Evolutionary conservation across 805 yeast species (phyloP), one percentile per base, ranked within the genome.

Genomic region (Candida khao-thaluensis): DNA sequence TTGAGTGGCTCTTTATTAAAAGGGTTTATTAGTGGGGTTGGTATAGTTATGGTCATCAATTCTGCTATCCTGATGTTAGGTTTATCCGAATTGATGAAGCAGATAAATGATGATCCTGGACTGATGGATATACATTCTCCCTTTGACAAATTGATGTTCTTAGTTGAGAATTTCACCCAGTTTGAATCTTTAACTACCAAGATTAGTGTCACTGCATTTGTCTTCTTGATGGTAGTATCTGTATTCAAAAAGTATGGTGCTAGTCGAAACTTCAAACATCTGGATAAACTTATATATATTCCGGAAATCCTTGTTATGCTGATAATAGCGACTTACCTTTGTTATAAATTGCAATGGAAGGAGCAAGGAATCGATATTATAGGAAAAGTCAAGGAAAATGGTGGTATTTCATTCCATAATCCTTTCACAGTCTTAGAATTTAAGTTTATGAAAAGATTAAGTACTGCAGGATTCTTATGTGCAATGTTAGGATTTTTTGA

Each of bases 401-500:
- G 75, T 3, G 68, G 70, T 3, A 57, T 80, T 42, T 60, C 67
- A n/a, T 65, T 79, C 39, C 59, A 55, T 36, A 69, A 69, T 36
- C 96, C 96, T 3, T 58, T 90, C 11, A 57, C 77, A 1, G 49
- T 64, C 2, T 66, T 68, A 14, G 65, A 72, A 42, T 68, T 68
- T 25, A 66, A 74, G 43, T 74, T 83, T 44, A 71, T 76, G 37
- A 69, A 72, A 17, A 60, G 80, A 35, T 73, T 87, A 50, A 71
- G 79, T n/a, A 73, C 91, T 0, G 77, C 93, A 0, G 72, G 73
- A 2, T 78, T 89, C 44, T 72, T 84, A 41, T 78, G 86, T 45
- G 95, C 96, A 0, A 76, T 88, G 54, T 64, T 91, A 25, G 98
- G 98, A 0, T 88, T 91, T 55, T 85, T 91, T 51, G 97, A 91